These are phyloP conservation scores for Trichoderma semiorbis DNA, from an alignment of 2,329 filamentous ascomycete species.

Conservation along the genomic window DNA sequence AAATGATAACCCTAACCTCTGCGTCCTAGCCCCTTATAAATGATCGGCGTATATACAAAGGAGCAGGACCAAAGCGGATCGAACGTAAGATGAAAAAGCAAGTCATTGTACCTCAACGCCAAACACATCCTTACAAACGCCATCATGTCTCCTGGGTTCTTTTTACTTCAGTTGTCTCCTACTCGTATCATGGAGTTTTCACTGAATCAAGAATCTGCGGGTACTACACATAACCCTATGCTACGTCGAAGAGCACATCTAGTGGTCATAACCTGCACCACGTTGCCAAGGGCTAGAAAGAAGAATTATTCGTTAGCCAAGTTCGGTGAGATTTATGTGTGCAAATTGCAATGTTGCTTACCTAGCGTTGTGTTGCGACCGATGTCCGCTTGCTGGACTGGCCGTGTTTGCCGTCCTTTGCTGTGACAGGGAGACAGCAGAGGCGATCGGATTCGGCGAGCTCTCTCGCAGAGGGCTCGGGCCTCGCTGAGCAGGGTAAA, in stretches of 20 bases:
- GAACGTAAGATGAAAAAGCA: background rate
- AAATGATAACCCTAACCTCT: background rate
- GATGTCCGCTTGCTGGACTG: conserved; percentile 34
- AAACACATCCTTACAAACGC: conserved; percentile 9
- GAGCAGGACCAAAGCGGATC: background rate
- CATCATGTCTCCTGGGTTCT: background rate
- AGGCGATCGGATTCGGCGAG: conserved; percentile 35
- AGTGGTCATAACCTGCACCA: conserved; percentile 43
- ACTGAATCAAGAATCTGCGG: background rate
- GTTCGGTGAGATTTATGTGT: background rate
- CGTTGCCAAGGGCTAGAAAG: conserved; percentile 43
- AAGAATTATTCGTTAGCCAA: background rate
- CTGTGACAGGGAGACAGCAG: conserved; percentile 23
- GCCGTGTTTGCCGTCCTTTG: conserved; percentile 31
- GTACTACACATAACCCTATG: background rate
- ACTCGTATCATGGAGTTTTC: background rate
- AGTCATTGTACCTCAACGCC: conserved; percentile 9
- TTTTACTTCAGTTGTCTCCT: background rate
- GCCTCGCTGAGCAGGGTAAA: conserved; percentile 39
- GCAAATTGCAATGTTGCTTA: conserved; percentile 22
- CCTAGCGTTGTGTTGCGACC: conserved; percentile 40
- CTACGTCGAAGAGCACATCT: background rate
- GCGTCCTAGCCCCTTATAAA: conserved; percentile 4
- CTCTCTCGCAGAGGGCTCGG: conserved; percentile 36
- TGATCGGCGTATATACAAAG: conserved; percentile 16